Conservation (phyloP, 2,329 filamentous ascomycete species). For the Hypoxylon sp. region DNA sequence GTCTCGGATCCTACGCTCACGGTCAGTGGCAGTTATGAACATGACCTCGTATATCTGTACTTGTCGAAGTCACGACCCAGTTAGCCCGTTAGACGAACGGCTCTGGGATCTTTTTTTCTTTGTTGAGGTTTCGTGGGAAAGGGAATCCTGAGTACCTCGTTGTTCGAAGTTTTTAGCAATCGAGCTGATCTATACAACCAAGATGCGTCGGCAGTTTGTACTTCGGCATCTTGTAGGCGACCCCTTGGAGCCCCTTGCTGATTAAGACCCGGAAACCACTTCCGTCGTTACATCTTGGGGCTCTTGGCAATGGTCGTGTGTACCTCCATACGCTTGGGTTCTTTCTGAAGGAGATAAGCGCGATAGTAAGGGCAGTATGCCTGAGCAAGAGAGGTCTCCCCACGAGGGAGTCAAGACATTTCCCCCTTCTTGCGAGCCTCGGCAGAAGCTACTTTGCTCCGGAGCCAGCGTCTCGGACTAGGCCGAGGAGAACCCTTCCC, state of each 20-base stretch:
- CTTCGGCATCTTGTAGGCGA: slow-evolving; percentile 39
- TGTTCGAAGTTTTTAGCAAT: slow-evolving; percentile 47
- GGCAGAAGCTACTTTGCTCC: slow-evolving; percentile 67
- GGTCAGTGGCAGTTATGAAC: slow-evolving; percentile 21
- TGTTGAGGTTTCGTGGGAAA: slow-evolving; percentile 34
- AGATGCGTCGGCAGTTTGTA: slow-evolving; percentile 42
- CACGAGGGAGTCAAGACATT: slow-evolving; percentile 21
- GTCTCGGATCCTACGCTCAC: slow-evolving; percentile 19
- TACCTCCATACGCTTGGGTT: slow-evolving; percentile 57
- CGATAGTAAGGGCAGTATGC: slow-evolving; percentile 67
- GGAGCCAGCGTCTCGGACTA: slow-evolving; percentile 71
- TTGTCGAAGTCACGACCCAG: slow-evolving; percentile 25
- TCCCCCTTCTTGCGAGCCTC: slow-evolving; percentile 42
- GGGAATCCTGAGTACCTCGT: slow-evolving; percentile 33
- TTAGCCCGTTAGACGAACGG: slow-evolving; percentile 7
- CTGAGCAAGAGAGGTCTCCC: slow-evolving; percentile 44
- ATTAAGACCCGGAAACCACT: background rate
- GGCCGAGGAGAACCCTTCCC: slow-evolving; percentile 64
- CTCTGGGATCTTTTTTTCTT: slow-evolving; percentile 36
- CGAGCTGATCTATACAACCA: slow-evolving; percentile 48
- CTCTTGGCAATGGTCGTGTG: slow-evolving; percentile 34
- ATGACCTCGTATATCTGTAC: slow-evolving; percentile 23
- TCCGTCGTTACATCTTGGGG: slow-evolving; percentile 2
- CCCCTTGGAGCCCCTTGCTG: slow-evolving; percentile 31
- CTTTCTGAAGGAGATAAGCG: slow-evolving; percentile 72